Evolutionary conservation across 345 rosid genomes (phyloP).

Genomic region (Corchorus capsularis): DNA sequence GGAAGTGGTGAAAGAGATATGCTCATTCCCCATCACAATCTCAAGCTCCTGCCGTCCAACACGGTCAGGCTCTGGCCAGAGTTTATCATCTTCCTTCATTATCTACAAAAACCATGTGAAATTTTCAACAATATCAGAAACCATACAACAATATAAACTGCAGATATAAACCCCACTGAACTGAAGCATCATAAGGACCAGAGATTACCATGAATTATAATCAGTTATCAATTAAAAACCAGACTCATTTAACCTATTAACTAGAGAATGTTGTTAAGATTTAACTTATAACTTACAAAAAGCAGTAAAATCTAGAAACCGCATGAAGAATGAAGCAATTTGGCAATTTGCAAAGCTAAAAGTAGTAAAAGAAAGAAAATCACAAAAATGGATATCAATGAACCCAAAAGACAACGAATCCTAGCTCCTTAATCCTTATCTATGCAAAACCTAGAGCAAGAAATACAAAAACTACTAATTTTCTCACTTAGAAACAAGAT

Average conservation of each 20-base stretch:
- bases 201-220: background rate
- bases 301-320: background rate
- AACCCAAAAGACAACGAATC: background rate
- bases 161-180: background rate
- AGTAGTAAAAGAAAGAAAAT: background rate
- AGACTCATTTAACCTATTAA: background rate
- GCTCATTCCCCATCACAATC: conserved; percentile 97
- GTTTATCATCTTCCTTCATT: conserved; percentile 97
- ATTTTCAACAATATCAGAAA: background rate
- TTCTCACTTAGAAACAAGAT: background rate
- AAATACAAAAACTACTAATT: background rate
- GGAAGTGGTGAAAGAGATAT: conserved; percentile 90
- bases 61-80: conserved; percentile 99
- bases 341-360: background rate
- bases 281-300: background rate
- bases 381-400: background rate
- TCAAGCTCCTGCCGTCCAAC: conserved; percentile 97
- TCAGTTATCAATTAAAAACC: background rate
- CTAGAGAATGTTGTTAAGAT: background rate
- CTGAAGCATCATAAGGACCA: background rate
- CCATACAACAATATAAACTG: conserved; percentile 1
- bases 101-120: conserved; percentile 46
- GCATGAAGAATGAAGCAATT: background rate
- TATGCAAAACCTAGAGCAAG: background rate
- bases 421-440: background rate